Base-by-base conservation (phyloP, 2,329 filamentous ascomycete species). In the Xylaria arbuscula region DNA sequence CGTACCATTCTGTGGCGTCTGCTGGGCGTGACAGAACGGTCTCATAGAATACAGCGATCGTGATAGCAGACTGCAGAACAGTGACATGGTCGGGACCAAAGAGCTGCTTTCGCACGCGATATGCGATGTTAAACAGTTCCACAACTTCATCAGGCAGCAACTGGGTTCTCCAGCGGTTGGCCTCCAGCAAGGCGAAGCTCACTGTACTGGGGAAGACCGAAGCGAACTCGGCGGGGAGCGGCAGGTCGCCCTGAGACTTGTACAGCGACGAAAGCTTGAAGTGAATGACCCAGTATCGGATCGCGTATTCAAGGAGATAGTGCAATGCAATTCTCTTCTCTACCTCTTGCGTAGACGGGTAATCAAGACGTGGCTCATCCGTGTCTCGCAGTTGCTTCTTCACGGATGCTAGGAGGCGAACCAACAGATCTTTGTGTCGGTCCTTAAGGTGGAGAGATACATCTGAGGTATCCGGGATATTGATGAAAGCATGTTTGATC, bases 261-360 rank as follows among this genome's bases (percentile, higher is more conserved):
- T 58, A 70, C 1, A 70, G 38, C 9, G 69, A 70, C n/a, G 69
- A 70, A 42, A 70, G 55, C 60, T 66, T 70, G 51, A 70, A 70
- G 50, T 70, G 69, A 36, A 59, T 42, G 5, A 59, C 55, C 69
- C 69, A 70, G 60, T 70, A 70, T 40, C 69, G 62, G 42, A 70
- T 51, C 2, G 69, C 56, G 50, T 70, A 70, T 59, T 70, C 69
- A 17, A 70, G 66, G 2, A 70, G 62, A 36, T 58, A 51, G 22
- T 62, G 40, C 13, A 66, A 68, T 3, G 66, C 62, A 28, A 70
- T 54, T 54, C 34, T 66, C 34, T 61, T 66, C 1, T 70, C 69
- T 10, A 66, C 38, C 32, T 70, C 66, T 6, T 45, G 22, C 1
- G 59, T 42, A n/a, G 54, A 61, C 19, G 63, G 51, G 17, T 55